Percentiles rank a stretch among this genome's conserved stretches.
phyloP scores from a whole-genome alignment of 2,329 filamentous ascomycete species.

The Xylaria sp. region DNA sequence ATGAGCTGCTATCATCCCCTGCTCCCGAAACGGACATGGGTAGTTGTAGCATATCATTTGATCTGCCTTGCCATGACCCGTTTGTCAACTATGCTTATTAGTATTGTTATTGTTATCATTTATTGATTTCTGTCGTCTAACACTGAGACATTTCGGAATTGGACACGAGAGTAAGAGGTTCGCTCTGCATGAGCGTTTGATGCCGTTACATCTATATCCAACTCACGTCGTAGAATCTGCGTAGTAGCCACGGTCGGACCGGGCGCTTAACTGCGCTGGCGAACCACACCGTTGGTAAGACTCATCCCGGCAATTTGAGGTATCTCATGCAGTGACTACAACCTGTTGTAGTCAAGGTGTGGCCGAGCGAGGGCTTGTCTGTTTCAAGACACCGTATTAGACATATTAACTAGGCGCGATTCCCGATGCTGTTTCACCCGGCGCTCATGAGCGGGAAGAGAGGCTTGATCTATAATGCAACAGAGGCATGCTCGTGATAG shows the following conservation, averaged over 20 bases:
- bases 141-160: conserved; percentile 5
- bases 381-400: conserved; percentile 4
- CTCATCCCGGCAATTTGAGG: neutral
- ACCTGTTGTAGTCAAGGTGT: neutral
- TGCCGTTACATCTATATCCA: neutral
- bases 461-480: neutral
- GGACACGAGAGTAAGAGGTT: neutral
- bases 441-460: neutral
- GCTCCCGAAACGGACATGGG: neutral
- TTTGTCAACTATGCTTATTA: neutral
- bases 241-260: neutral
- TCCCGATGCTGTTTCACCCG: neutral
- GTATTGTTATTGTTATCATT: neutral
- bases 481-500: neutral
- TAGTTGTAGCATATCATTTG: neutral
- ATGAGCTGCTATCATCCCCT: neutral
- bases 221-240: neutral
- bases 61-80: conserved; percentile 3
- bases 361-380: neutral
- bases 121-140: too few species aligned
- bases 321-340: neutral
- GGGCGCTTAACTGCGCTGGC: neutral
- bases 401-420: neutral
- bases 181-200: neutral
- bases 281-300: neutral